These are phyloP conservation scores for Hyaloscypha hepaticicola DNA, from an alignment of 495 filamentous ascomycete genomes.

Conservation along the genomic window DNA sequence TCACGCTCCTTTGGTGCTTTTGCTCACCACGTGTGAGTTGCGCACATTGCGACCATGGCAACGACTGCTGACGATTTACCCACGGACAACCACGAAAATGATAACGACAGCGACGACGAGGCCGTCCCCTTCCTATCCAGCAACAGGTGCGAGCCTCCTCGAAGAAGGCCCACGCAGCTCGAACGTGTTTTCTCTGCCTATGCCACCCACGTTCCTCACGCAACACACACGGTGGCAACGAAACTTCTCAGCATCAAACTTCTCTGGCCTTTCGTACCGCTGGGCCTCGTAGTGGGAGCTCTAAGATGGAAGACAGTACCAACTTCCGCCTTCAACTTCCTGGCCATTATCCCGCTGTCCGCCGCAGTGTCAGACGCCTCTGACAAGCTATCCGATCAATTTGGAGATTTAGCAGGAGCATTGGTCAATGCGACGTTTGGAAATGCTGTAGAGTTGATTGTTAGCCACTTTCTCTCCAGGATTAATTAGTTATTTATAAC, in stretches of 20 bases:
- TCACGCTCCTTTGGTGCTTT: no score
- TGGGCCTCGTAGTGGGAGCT: conserved; percentile 74
- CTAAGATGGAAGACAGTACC: conserved; percentile 66
- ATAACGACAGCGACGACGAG: no score
- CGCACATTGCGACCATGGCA: no score
- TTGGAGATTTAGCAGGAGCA: conserved; percentile 89
- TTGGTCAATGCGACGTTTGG: conserved; percentile 95
- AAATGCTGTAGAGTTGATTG: conserved; percentile 94
- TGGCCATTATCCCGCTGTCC: conserved; percentile 91
- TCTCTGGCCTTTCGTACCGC: conserved; percentile 63
- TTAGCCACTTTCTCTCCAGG: conserved; percentile 34
- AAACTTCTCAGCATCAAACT: not conserved
- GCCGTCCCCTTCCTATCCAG: not conserved
- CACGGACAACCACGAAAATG: not conserved
- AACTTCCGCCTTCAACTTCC: conserved; percentile 84
- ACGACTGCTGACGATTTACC: no score
- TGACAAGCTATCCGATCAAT: conserved; percentile 75
- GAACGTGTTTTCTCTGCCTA: not conserved
- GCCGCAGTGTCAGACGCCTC: conserved; percentile 90
- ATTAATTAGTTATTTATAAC: not conserved
- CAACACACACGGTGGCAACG: not conserved
- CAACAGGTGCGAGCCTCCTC: no score
- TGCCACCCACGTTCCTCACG: not conserved
- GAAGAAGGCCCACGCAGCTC: not conserved
- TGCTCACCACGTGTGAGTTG: no score